Evolutionary conservation across 352 stramenopile genomes (phyloP).

Genomic region (Globisporangium camurandrum): DNA sequence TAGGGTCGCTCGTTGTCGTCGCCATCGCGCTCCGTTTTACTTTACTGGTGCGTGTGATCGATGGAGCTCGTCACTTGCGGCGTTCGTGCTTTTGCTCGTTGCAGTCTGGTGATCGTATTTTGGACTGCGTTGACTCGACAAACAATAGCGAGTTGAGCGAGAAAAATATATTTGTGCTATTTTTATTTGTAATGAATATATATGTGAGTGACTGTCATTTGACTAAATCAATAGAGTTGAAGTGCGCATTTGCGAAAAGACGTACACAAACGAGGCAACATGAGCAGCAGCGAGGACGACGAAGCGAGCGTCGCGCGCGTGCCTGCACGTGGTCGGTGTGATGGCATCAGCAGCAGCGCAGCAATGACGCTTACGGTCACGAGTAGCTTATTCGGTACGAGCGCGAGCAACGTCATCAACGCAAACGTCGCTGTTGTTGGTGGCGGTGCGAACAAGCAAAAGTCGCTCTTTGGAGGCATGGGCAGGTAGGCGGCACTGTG

Average conservation of each 20-base stretch:
- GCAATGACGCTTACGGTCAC: no score
- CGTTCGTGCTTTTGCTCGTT: constrained; percentile 2
- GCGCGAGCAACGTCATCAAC: constrained; percentile 3
- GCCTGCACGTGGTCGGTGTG: no score
- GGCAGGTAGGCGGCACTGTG: constrained; percentile 11
- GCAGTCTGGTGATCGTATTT: background rate
- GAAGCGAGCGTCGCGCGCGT: no score
- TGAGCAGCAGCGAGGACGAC: no score
- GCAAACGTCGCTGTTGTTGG: background rate
- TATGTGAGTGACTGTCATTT: no score
- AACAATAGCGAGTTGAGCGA: background rate
- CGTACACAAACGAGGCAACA: no score
- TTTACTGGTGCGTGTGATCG: constrained; percentile 7
- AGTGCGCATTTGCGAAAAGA: no score
- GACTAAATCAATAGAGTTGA: no score
- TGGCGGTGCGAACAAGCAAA: constrained; percentile 14
- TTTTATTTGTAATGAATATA: no score
- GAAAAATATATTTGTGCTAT: no score
- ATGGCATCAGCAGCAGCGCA: no score
- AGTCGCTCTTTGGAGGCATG: constrained; percentile 47
- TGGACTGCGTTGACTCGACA: background rate
- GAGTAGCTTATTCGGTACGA: background rate
- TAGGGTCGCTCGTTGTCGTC: constrained; percentile 21
- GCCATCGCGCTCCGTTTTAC: constrained; percentile 13
- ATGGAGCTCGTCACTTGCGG: constrained; percentile 2